phyloP scores from a whole-genome alignment of 23 red algal genomes.

The Porphyridium purpureum region DNA sequence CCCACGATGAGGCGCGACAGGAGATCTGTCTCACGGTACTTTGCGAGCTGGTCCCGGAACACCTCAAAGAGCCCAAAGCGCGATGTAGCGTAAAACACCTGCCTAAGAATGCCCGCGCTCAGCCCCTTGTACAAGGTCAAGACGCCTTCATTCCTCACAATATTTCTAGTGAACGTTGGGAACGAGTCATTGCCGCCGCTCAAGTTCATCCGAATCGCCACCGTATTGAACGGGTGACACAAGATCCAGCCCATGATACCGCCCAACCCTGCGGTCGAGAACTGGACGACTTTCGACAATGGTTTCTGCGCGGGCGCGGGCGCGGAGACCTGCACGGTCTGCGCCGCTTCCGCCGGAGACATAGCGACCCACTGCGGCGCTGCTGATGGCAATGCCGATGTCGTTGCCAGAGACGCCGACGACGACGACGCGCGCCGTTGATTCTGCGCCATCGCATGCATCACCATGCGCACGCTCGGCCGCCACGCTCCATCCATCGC shows the following conservation, averaged over 20 bases:
- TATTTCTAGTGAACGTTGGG: not conserved
- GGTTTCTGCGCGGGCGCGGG: no score
- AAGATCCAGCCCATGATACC: not conserved
- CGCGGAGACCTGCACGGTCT: no score
- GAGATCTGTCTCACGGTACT: constrained; percentile 1
- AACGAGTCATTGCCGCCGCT: not conserved
- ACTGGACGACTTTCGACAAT: not conserved
- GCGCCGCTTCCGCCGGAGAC: no score
- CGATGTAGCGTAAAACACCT: constrained; percentile 87
- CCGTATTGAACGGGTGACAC: not conserved
- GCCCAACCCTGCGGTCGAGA: not conserved
- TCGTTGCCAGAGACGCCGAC: no score
- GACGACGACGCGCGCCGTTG: no score
- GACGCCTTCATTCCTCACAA: constrained; percentile 22
- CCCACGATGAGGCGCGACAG: constrained; percentile 26
- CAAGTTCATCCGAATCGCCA: constrained; percentile 1
- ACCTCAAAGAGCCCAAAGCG: constrained; percentile 74
- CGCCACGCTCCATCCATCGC: no score
- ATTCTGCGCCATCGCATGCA: no score
- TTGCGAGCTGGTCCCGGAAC: constrained; percentile 36
- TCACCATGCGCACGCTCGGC: no score
- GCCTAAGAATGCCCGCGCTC: constrained; percentile 72
- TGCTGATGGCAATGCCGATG: no score
- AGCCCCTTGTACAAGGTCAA: constrained; percentile 63
- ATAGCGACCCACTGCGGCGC: no score